These are phyloP conservation scores for Phaseolus lunatus DNA, from an alignment of 306 rosid species.

Conservation along the genomic window DNA sequence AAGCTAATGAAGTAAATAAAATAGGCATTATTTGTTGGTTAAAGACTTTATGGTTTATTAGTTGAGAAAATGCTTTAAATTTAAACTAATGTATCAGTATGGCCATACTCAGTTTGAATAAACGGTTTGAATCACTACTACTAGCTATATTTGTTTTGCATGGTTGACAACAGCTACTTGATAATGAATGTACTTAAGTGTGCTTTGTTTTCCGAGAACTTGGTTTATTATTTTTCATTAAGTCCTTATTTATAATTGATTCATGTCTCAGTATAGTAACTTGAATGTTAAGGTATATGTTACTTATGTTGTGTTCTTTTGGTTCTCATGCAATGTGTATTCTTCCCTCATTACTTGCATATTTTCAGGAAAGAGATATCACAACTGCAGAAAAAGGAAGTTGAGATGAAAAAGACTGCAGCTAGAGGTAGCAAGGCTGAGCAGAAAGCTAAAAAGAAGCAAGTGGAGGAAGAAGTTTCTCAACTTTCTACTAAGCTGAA, in stretches of 20 bases:
- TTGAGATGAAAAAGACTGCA: conserved; percentile 78
- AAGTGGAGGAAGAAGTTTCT: conserved; percentile 93
- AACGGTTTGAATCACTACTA: neutral
- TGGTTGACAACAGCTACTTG: conserved; percentile 7
- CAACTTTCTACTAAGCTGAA: conserved; percentile 75
- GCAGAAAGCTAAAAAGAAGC: conserved; percentile 90
- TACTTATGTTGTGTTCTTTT: neutral
- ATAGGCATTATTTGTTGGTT: neutral
- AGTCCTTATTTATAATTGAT: neutral
- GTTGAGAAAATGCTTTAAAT: neutral
- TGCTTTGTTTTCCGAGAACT: conserved; percentile 18
- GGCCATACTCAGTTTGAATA: neutral
- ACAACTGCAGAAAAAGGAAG: conserved; percentile 81
- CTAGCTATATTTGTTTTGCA: conserved; percentile 3
- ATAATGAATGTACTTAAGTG: neutral
- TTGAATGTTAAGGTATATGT: conserved; percentile 14
- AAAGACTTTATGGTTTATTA: conserved; percentile 10
- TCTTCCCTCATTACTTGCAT: conserved; percentile 23
- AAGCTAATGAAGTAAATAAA: neutral
- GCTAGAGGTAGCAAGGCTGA: conserved; percentile 98
- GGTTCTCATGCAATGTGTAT: conserved; percentile 30
- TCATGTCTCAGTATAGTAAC: neutral
- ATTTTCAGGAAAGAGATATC: conserved; percentile 81
- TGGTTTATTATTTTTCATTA: neutral
- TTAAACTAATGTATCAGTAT: neutral